Base-by-base conservation (phyloP, 2,329 filamentous ascomycete genomes). In the Aspergillus pseudonomiae region DNA sequence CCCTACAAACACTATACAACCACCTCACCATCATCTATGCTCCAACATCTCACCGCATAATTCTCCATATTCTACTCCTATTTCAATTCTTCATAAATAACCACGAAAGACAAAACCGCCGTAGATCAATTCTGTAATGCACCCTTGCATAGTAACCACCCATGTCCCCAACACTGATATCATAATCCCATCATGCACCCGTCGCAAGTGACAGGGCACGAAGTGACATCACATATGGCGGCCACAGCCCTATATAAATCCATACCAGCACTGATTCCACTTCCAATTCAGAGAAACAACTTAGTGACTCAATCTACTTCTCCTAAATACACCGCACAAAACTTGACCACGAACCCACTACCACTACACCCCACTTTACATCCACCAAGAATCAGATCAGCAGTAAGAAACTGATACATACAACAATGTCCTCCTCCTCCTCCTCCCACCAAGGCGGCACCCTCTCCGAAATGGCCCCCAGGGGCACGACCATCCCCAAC, bases 401-500 rank as follows among this genome's bases (percentile, higher is more conserved):
- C 2, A 36, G 2, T 1, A 36, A 36, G 34, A 14, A 10, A 32
- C 30, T 9, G 10, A 32, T 7, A 32, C 9, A 32, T 7, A 32
- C 12, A 36, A 32, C 30, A 52, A 52, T 52, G 48, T 48, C 54
- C 36, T 65, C 74, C 59, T 61, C 21, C 59, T 61, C 21, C 21
- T 24, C 21, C 21, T 2, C 74, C 34, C 71, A 79, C 70, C 71
- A 68, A 62, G 78, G 78, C 57, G 79, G 77, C 59, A 71, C 69
- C 60, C 74, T 80, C 65, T 74, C 75, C 28, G 77, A 80, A 53
- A 79, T 80, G 78, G 78, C 78, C 41, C 57, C 71, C 34, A 63
- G 69, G 7, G 78, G 78, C 50, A 81, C 77, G n/a, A 68, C 63
- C 4, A 72, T 83, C 41, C 83, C 83, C 59, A 76, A 79, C 61